Percentiles rank a stretch among this genome's conserved stretches.
Conservation (phyloP, 1,284 basidiomycete genomes). For the Pulchroboletus neoregius region DNA sequence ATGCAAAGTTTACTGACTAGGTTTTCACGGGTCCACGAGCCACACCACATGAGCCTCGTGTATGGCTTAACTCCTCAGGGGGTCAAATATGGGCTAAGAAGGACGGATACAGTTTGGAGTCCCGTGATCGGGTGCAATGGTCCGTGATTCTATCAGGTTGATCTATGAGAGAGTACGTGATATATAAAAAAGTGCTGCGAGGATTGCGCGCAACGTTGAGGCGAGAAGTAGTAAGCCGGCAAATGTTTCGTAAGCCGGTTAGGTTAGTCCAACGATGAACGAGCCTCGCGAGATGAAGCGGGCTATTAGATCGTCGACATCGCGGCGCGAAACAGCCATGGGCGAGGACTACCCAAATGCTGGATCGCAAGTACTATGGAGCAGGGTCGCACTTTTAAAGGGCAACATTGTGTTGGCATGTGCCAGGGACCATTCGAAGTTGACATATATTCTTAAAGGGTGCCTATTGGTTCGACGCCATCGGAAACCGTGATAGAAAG, state of each 20-base stretch:
- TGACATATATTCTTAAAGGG: too few species aligned
- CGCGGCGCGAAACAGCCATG: too few species aligned
- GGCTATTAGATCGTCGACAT: too few species aligned
- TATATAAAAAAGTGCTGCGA: slow-evolving; percentile 6
- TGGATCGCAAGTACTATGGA: too few species aligned
- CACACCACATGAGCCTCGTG: slow-evolving; percentile 16
- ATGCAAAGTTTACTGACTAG: slow-evolving; percentile 18
- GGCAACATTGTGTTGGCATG: neutral
- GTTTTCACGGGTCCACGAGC: slow-evolving; percentile 6
- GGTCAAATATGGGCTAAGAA: slow-evolving; percentile 4
- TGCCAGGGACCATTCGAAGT: slow-evolving; percentile 13
- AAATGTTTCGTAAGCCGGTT: too few species aligned
- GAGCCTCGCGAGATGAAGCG: slow-evolving; percentile 9
- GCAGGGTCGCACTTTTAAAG: too few species aligned
- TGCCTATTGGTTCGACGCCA: too few species aligned
- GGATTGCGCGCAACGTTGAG: neutral
- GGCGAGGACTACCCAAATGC: too few species aligned
- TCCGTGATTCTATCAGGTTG: slow-evolving; percentile 19
- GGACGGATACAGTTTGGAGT: slow-evolving; percentile 2
- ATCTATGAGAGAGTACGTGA: slow-evolving; percentile 16
- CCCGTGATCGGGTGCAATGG: neutral
- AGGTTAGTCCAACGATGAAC: neutral
- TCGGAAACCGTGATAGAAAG: too few species aligned
- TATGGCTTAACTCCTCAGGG: slow-evolving; percentile 8
- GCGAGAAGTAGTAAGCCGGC: too few species aligned